Base-by-base conservation (phyloP, 345 rosid species). In the Punica granatum region DNA sequence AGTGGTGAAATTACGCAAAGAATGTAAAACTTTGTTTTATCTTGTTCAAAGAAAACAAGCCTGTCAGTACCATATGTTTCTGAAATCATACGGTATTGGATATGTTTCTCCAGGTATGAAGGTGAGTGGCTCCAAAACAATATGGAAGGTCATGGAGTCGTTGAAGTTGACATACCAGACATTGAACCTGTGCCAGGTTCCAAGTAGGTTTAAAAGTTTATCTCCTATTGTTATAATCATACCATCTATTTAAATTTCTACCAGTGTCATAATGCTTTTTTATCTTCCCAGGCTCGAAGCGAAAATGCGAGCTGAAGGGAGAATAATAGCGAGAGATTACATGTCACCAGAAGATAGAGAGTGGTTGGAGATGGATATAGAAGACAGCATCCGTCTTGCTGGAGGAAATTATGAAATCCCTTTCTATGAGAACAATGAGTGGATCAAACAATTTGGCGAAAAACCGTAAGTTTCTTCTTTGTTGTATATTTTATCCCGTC, bases 281-380 rank as follows among this genome's bases (percentile, higher is more conserved):
- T 51, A 56, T 69, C 51, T 78, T 51, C 54, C 66, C 67, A 92
- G 98, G 86, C 97, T 92, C 74, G 98, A 92, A 83, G 90, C 73
- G 58, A 72, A 86, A 82, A 90, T 92, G 97, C 95, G 96, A 58
- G 89, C 92, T 23, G 97, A 92, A 77, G 98, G 97, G 64, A 78
- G 79, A 78, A 83, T 88, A 68, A 83, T 90, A 79, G 67, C 76
- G 70, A 81, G 87, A 74, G 97, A 92, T 80, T 88, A 77, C 71
- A 86, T 92, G 97, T 68, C 73, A 68, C 92, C 91, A 15, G 97
- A 92, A 79, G 98, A 92, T 78, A 86, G 77, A 75, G 73, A 88
- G 79, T 92, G 97, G 98, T 77, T 90, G 77, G 92, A 92, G 84
- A 88, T 81, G 92, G 98, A 92, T 82, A 82, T 92, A 51, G 98